A percentile compares a stretch with the other conserved stretches of the same genome.
Conservation (phyloP, 768 basidiomycete genomes). For the Suillus occidentalis region DNA sequence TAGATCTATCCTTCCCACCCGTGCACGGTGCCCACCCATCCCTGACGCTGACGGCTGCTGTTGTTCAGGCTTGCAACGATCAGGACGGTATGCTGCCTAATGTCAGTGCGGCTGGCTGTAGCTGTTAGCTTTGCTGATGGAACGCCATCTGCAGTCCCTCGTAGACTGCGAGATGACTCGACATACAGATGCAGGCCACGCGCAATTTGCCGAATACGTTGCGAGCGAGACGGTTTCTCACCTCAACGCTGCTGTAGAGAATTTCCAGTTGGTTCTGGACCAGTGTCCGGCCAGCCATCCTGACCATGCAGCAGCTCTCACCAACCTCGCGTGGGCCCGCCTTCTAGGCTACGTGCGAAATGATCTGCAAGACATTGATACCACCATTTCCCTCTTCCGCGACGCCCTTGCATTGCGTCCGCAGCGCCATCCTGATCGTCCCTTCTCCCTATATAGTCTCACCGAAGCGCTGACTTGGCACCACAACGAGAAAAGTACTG, state of each 20-base stretch:
- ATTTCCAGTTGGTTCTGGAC: neutral
- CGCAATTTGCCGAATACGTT: neutral
- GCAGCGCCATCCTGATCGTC: neutral
- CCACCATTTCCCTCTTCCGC: neutral
- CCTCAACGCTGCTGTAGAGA: neutral
- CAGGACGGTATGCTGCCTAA: neutral
- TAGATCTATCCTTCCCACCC: neutral
- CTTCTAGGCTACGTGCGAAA: neutral
- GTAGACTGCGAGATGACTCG: neutral
- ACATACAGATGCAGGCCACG: neutral
- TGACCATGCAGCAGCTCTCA: neutral
- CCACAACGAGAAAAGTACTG: neutral
- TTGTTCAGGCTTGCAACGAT: neutral
- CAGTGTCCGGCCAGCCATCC: neutral
- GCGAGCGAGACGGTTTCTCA: neutral
- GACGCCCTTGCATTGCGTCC: neutral
- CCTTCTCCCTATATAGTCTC: neutral
- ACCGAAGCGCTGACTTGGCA: neutral
- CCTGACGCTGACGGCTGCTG: neutral
- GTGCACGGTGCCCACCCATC: neutral
- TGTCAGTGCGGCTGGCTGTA: neutral
- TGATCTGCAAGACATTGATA: neutral
- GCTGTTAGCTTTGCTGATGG: neutral
- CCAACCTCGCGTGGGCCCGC: constrained; percentile 1
- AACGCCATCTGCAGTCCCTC: neutral